These are phyloP conservation scores for Glycine soja DNA, from an alignment of 306 rosid species.

Conservation along the genomic window DNA sequence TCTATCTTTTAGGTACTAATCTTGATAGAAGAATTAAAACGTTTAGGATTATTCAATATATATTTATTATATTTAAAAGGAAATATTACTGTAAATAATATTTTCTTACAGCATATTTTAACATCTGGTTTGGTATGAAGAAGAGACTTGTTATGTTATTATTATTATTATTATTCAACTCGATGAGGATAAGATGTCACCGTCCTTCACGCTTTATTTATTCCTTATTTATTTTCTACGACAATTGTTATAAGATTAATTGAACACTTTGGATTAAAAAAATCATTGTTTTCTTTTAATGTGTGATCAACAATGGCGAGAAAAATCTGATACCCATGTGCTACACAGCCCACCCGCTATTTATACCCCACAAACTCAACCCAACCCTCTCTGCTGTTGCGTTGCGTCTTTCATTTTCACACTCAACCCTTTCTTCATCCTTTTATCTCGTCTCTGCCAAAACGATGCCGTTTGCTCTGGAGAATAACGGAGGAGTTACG, in stretches of 20 bases:
- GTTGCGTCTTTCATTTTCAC: neutral
- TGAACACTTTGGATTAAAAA: neutral
- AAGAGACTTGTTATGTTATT: neutral
- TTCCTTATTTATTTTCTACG: slow-evolving; percentile 40
- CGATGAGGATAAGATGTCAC: slow-evolving; percentile 58
- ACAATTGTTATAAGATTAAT: slow-evolving; percentile 26
- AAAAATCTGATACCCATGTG: slow-evolving; percentile 67
- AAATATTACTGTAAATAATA: neutral
- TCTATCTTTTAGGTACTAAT: slow-evolving; percentile 22
- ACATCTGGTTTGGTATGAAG: neutral
- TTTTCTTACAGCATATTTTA: neutral
- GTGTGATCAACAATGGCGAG: slow-evolving; percentile 39
- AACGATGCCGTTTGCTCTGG: slow-evolving; percentile 64
- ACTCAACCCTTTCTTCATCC: neutral
- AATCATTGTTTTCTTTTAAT: neutral
- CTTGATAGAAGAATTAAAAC: neutral
- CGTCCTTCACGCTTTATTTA: slow-evolving; percentile 43
- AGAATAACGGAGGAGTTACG: slow-evolving; percentile 40
- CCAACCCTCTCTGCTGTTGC: neutral
- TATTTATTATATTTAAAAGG: neutral
- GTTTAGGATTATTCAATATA: neutral
- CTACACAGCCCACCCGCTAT: slow-evolving; percentile 31
- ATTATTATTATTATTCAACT: slow-evolving; percentile 11
- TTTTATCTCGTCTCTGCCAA: neutral
- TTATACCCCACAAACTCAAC: slow-evolving; percentile 41